Base-by-base conservation (phyloP, 345 rosid species). In the Mallotus nudiflorus region DNA sequence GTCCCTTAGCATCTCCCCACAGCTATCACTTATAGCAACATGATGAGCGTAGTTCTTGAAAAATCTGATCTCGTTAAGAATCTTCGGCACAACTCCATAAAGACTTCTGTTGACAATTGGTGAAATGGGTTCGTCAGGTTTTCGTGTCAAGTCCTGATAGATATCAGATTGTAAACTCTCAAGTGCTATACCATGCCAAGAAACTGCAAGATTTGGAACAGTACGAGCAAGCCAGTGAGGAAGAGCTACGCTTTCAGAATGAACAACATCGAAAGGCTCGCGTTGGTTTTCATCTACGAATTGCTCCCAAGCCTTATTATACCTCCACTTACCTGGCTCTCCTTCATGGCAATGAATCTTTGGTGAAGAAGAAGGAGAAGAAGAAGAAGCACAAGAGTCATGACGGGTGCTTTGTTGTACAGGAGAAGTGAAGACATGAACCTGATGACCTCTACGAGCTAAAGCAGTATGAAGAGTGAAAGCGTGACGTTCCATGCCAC, bases 401-500 rank as follows among this genome's bases (percentile, higher is more conserved):
- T n/a, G n/a, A n/a, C n/a, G 20, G 20, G 2, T 6, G 15, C 19
- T 35, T 20, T 51, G 62, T 12, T 75, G 74, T 4, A 84, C 31
- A 4, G 98, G 98, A 28, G 97, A 95, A 35, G 97, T 95, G 72
- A 92, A 95, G 13, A 95, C 78, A 52, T 92, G 97, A 59, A 95
- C 89, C 6, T 69, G 79, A 66, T 95, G 99, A 13, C 99, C 99
- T 8, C 96, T 84, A 12, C 73, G 82, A 10, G 99, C 88, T 44
- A 95, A 79, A 35, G 90, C 92, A 0, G 87, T 81, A 68, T 95
- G 92, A 14, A 95, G 83, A 24, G 97, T 87, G 65, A 78, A 69
- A 28, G 99, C 99, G 1, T 95, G 99, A n/a, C 97, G 93, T 71
- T 95, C 99, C 99, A 95, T 95, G 55, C 99, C 99, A 0, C 97